Evolutionary conservation across 2,329 filamentous ascomycete genomes (phyloP).

Genomic region (Zasmidium citrigriseum): DNA sequence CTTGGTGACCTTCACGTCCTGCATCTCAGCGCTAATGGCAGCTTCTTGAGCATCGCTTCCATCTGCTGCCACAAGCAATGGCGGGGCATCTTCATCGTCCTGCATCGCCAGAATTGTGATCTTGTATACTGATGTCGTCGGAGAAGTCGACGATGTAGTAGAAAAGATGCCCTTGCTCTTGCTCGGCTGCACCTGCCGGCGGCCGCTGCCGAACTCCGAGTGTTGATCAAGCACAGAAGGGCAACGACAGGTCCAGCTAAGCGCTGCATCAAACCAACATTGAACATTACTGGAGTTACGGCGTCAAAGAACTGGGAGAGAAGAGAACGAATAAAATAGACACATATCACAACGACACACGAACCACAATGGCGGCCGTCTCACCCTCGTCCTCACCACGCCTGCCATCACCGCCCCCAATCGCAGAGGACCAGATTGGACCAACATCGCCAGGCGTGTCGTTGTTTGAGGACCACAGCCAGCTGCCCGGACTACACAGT

Average conservation of each 20-base stretch:
- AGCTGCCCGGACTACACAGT: constrained; percentile 56
- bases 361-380: constrained; percentile 35
- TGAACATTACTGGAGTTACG: neutral
- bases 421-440: constrained; percentile 89
- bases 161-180: too few species aligned
- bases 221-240: too few species aligned
- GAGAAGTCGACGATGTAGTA: neutral
- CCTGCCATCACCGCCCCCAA: constrained; percentile 89
- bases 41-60: constrained; percentile 25
- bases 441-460: constrained; percentile 72
- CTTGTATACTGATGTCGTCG: too few species aligned
- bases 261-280: neutral
- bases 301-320: too few species aligned
- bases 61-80: constrained; percentile 63
- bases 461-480: constrained; percentile 60
- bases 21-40: constrained; percentile 40
- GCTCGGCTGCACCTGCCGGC: neutral
- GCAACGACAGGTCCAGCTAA: neutral
- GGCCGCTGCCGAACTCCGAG: neutral
- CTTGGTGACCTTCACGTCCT: constrained; percentile 58
- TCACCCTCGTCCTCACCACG: constrained; percentile 77
- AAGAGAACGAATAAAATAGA: too few species aligned
- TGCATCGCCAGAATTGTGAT: constrained; percentile 51
- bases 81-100: constrained; percentile 62
- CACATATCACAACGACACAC: neutral